A percentile compares a stretch with the other conserved stretches of the same genome.
These are phyloP conservation scores for Geosmithia putterillii DNA, from an alignment of 2,329 filamentous ascomycete species.

Conservation along the genomic window DNA sequence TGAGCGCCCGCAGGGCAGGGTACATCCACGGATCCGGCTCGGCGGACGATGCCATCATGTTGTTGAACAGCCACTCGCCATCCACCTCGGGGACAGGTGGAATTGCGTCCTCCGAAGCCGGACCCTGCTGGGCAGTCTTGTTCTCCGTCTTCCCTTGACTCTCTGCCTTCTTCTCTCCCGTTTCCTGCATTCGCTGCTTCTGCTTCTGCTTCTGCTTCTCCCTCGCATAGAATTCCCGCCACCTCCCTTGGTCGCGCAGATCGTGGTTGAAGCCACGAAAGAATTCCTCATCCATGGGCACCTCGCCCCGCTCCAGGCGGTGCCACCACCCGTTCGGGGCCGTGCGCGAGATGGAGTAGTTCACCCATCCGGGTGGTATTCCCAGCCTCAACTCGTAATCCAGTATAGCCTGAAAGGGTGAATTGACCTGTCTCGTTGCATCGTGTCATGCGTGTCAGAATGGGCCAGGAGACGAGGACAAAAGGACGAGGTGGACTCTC, in stretches of 20 bases:
- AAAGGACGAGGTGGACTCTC: too few relatives aligned
- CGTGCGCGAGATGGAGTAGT: constrained; percentile 72
- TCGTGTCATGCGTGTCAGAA: neutral
- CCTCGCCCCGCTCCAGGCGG: constrained; percentile 71
- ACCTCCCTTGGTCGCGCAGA: constrained; percentile 52
- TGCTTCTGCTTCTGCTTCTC: constrained; percentile 28
- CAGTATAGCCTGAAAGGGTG: constrained; percentile 84
- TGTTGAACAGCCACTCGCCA: constrained; percentile 69
- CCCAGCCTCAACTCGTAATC: constrained; percentile 69
- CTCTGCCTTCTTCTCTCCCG: neutral
- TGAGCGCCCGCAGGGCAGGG: constrained; percentile 62
- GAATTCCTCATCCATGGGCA: constrained; percentile 62
- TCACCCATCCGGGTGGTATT: constrained; percentile 84
- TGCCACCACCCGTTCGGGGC: constrained; percentile 80
- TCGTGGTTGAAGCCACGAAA: constrained; percentile 67
- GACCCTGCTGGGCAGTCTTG: constrained; percentile 6
- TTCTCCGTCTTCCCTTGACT: neutral
- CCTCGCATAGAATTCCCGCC: constrained; percentile 50
- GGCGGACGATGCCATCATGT: constrained; percentile 72
- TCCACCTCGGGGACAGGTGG: constrained; percentile 64
- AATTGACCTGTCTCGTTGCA: constrained; percentile 52
- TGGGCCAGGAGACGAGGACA: neutral
- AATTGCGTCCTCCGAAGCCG: constrained; percentile 6
- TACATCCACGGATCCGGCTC: constrained; percentile 77
- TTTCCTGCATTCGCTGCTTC: constrained; percentile 13